Evolutionary conservation across 2,329 filamentous ascomycete species (phyloP).

Genomic region (Dactylonectria estremocensis): DNA sequence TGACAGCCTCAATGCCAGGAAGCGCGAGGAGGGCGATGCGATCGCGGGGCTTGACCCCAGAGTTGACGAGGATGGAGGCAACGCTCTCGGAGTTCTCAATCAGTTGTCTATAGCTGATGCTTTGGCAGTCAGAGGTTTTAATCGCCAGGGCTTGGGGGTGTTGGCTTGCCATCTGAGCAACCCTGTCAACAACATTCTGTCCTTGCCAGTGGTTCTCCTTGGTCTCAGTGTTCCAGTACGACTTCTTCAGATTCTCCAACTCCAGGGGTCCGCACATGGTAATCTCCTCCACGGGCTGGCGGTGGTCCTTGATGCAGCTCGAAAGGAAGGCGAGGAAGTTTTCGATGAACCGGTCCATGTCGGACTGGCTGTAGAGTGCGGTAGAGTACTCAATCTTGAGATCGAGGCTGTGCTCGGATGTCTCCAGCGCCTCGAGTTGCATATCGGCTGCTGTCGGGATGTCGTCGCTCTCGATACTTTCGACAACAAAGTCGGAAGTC

Average conservation of each 20-base stretch:
- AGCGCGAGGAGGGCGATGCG: constrained; percentile 39
- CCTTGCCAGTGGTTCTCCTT: constrained; percentile 41
- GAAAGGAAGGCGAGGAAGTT: constrained; percentile 47
- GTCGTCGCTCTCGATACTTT: constrained; percentile 40
- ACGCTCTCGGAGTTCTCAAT: constrained; percentile 42
- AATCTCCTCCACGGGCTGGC: constrained; percentile 45
- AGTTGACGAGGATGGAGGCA: constrained; percentile 38
- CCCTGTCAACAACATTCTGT: constrained; percentile 39
- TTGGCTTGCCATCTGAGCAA: constrained; percentile 41
- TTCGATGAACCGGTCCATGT: constrained; percentile 49
- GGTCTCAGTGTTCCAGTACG: constrained; percentile 41
- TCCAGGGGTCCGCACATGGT: constrained; percentile 43
- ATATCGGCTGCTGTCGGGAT: constrained; percentile 46
- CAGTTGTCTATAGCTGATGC: constrained; percentile 43
- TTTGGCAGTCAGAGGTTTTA: constrained; percentile 45
- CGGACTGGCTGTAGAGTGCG: constrained; percentile 37
- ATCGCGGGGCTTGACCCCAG: constrained; percentile 38
- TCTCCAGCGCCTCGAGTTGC: constrained; percentile 46
- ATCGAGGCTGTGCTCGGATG: constrained; percentile 40
- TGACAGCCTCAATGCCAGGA: constrained; percentile 44
- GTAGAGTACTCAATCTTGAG: constrained; percentile 45
- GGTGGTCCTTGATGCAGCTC: constrained; percentile 46
- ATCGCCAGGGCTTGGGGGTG: constrained; percentile 43
- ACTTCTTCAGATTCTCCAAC: constrained; percentile 37
- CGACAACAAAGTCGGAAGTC: constrained; percentile 44